Evolutionary conservation across 768 basidiomycete genomes (phyloP), one percentile per base, ranked within the genome.

Genomic region (Podaxis mareebaensis): DNA sequence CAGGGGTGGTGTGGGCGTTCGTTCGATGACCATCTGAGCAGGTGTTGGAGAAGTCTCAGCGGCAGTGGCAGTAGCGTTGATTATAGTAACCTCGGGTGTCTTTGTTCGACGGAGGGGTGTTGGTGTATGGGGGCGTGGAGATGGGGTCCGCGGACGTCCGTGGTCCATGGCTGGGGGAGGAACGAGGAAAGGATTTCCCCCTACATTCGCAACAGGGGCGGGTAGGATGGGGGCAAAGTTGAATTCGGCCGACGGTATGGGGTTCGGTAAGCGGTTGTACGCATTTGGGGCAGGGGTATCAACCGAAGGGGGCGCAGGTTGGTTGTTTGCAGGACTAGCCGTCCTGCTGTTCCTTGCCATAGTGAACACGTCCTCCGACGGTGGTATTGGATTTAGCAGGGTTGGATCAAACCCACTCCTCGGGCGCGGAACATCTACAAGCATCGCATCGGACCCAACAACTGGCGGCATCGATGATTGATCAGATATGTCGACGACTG

Each of bases 1-100:
- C 2, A 88, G 79, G 1, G 91, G 91, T 0, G 92, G 91, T 0
- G 90, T 86, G 0, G 89, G 90, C 12, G 83, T 76, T 53, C 85
- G 81, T 61, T 86, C 86, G 51, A 87, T 74, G 38, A 85, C 79
- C 79, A 88, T 76, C 42, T 79, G 73, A 60, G 72, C 67, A 52
- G 71, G 67, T 39, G 61, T 39, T n/a, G 67, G 66, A 13, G 58
- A 53, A 60, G 60, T 28, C 59, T 64, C 63, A 58, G 53, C 62
- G 66, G 62, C 8, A 54, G 65, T 51, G 51, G 63, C 60, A 63
- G 65, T 66, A n/a, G 17, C 44, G 15, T 46, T 7, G 15, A n/a
- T 17, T n/a, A 20, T 20, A 46, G 64, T 48, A 17, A 70, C 57
- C 53, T 62, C 53, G 22, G 67, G 64, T 24, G 61, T 63, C 46